Percentiles rank a stretch among this genome's conserved stretches.
Evolutionary conservation across 2,329 filamentous ascomycete genomes (phyloP).

Genomic region (Penicillium sp.): DNA sequence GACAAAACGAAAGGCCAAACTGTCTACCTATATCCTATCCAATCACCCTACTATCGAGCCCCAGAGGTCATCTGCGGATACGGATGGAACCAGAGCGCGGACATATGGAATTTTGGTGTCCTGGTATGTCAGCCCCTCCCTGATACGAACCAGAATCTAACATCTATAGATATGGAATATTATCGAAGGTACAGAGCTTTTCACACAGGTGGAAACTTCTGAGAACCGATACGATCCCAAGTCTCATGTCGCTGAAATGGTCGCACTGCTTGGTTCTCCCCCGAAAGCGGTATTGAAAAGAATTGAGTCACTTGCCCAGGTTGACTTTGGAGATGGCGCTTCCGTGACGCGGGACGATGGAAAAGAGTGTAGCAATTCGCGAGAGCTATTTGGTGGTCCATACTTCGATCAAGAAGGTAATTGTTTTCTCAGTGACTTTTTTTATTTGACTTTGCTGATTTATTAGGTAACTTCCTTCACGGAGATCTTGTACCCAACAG

Average conservation of each 20-base stretch:
- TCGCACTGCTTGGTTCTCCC: not conserved
- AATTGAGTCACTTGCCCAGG: not conserved
- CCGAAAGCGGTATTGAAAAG: not conserved
- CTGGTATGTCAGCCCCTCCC: not conserved
- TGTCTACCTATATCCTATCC: not conserved
- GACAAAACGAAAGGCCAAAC: constrained; percentile 21
- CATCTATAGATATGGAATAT: not conserved
- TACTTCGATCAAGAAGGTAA: not conserved
- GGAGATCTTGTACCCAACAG: constrained; percentile 23
- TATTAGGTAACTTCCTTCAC: constrained; percentile 25
- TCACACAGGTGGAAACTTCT: not conserved
- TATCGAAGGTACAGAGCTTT: not conserved
- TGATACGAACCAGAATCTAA: not conserved
- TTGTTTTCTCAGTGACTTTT: not conserved
- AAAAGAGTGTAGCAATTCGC: not conserved
- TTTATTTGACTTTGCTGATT: not conserved
- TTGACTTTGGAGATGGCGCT: not conserved
- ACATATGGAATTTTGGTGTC: not conserved
- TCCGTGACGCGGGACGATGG: not conserved
- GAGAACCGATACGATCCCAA: not conserved
- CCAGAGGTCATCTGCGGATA: not conserved
- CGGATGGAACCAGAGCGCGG: not conserved
- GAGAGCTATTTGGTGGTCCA: not conserved
- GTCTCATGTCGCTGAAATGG: not conserved
- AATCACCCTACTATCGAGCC: not conserved